Base-by-base conservation (phyloP, 176 grass and related monocot species). In the Musa schizocarpa region DNA sequence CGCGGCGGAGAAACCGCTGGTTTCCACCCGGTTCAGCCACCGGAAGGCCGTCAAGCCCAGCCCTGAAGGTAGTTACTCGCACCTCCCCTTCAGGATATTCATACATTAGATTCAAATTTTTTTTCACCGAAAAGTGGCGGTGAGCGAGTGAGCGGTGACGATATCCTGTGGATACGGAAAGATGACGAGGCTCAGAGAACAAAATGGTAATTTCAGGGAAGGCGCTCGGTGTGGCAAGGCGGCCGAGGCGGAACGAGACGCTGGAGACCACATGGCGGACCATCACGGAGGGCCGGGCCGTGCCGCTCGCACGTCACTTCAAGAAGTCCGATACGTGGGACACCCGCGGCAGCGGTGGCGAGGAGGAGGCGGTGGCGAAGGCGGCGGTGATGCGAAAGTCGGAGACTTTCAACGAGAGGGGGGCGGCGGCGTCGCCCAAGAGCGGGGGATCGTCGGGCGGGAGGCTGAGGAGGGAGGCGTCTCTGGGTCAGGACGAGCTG, bases 311-410 rank as follows among this genome's bases (percentile, higher is more conserved):
- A 2, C 88, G 96, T 11, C 96, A 99, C 86, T 85, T 99, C 74
- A 95, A 92, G 86, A 99, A 99, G 78, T 91, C 96, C 1, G 96
- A 99, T 74, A 99, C 91, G 34, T 99, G 86, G 84, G 96, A 99
- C 48, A 79, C 80, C 9, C 75, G 61, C 13, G 49, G 14, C 53
- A 21, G 49, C 11, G 82, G 83, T 12, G 74, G 75, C 1, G 77
- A 86, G 79, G 68, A 2, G 59, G 77, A 17, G 78, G 75, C 58
- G 82, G 82, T 34, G 80, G 78, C 58, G 55, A 62, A 17, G 85
- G 25, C 16, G 6, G 78, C 23, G 59, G 7, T 49, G 65, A 57
- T 53, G 95, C 80, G 76, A 66, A 99, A 99, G 76, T 69, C 85
- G 17, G 96, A 95, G 81, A 99, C 96, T 68, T 95, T 95, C 82